Evolutionary conservation across 2,329 filamentous ascomycete genomes (phyloP).

Genomic region (Aspergillus ibericus): DNA sequence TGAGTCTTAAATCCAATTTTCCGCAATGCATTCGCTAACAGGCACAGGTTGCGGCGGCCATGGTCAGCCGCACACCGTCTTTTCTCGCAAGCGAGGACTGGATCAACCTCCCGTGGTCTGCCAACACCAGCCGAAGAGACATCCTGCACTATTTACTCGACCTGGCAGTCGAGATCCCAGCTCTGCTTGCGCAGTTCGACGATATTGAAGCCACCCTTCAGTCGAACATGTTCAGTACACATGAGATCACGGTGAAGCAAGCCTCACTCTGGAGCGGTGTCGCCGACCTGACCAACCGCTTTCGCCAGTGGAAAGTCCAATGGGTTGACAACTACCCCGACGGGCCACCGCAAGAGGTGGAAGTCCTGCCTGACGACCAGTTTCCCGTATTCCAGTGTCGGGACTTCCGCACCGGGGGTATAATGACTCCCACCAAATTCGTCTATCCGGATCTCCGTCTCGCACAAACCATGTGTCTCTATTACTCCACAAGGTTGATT

Average conservation of each 20-base stretch:
- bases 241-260: conserved; percentile 36
- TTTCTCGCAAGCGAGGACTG: conserved; percentile 40
- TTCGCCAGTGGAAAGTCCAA: conserved; percentile 33
- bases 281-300: conserved; percentile 30
- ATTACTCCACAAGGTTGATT: conserved; percentile 34
- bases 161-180: conserved; percentile 37
- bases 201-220: conserved; percentile 26
- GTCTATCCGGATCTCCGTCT: conserved; percentile 38
- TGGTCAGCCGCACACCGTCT: conserved; percentile 33
- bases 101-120: conserved; percentile 43
- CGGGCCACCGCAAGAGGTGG: conserved; percentile 29
- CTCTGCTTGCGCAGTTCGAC: conserved; percentile 33
- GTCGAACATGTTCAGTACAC: conserved; percentile 25
- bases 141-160: conserved; percentile 40
- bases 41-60: conserved; percentile 31
- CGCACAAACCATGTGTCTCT: conserved; percentile 39
- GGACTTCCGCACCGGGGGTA: conserved; percentile 34
- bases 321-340: conserved; percentile 34
- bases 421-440: conserved; percentile 31
- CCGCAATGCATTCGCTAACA: background rate
- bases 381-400: conserved; percentile 38
- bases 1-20: conserved; percentile 17
- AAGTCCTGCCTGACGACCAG: conserved; percentile 22
- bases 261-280: conserved; percentile 37
- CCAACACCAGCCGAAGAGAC: conserved; percentile 37